Evolutionary conservation across 2,329 filamentous ascomycete genomes (phyloP).

Genomic region (Colletotrichum sp.): DNA sequence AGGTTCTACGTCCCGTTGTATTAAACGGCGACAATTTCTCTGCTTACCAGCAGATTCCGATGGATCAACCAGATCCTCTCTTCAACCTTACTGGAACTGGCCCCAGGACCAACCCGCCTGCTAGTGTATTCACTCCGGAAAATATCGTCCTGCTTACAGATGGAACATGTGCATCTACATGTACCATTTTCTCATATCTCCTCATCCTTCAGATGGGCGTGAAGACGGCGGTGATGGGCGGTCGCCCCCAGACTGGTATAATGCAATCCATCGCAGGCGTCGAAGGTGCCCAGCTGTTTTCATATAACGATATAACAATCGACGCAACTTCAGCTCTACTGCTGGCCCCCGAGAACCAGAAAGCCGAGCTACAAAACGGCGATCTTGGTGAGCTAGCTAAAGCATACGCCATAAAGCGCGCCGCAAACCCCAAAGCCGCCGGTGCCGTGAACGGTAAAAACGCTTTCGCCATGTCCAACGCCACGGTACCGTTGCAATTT

Average conservation of each 20-base stretch:
- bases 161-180: constrained; percentile 60
- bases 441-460: constrained; percentile 41
- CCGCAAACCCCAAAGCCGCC: constrained; percentile 22
- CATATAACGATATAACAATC: constrained; percentile 29
- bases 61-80: constrained; percentile 32
- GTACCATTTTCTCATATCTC: constrained; percentile 59
- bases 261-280: constrained; percentile 56
- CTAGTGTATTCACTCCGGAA: constrained; percentile 53
- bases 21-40: constrained; percentile 55
- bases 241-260: constrained; percentile 43
- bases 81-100: constrained; percentile 50
- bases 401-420: constrained; percentile 36
- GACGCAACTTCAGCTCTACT: constrained; percentile 30
- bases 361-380: constrained; percentile 20
- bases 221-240: constrained; percentile 52
- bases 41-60: constrained; percentile 46
- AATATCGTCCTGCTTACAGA: constrained; percentile 60
- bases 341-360: constrained; percentile 22
- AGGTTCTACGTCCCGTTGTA: constrained; percentile 35
- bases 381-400: constrained; percentile 36
- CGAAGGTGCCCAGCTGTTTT: constrained; percentile 47
- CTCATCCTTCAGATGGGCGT: constrained; percentile 56
- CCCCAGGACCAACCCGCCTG: constrained; percentile 41
- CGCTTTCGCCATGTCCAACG: constrained; percentile 33
- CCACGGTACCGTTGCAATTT: constrained; percentile 47